A percentile compares a stretch with the other conserved stretches of the same genome.
Evolutionary conservation across 805 yeast genomes (phyloP).

Genomic region (Ogataea naganishii): DNA sequence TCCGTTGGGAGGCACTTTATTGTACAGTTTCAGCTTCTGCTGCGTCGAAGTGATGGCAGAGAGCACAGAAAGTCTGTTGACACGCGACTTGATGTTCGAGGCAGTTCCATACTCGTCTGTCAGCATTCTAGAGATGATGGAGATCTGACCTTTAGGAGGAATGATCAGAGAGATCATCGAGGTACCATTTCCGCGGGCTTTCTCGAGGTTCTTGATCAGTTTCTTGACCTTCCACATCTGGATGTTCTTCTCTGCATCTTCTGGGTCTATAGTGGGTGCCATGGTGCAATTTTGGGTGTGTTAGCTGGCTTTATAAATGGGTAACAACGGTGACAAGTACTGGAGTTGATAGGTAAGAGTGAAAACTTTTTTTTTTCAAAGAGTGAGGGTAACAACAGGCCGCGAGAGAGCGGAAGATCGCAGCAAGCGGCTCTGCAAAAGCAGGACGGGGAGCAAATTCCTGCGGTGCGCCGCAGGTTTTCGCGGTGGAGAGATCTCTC

Average conservation of each 20-base stretch:
- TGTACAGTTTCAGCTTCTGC: slow-evolving; percentile 87
- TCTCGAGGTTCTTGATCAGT: slow-evolving; percentile 77
- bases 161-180: slow-evolving; percentile 96
- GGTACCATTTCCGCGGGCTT: slow-evolving; percentile 97
- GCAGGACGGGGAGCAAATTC: no score
- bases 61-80: slow-evolving; percentile 87
- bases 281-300: slow-evolving; percentile 13
- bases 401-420: no score
- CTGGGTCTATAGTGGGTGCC: slow-evolving; percentile 40
- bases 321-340: no score
- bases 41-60: slow-evolving; percentile 98
- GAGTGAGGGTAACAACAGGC: no score
- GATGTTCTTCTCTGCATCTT: slow-evolving; percentile 93
- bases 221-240: slow-evolving; percentile 99
- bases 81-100: slow-evolving; percentile 95
- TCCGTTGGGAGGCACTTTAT: slow-evolving; percentile 88
- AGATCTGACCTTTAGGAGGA: slow-evolving; percentile 92
- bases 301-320: no score
- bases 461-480: no score
- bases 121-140: slow-evolving; percentile 81
- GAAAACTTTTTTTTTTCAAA: no score
- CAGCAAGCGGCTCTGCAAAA: no score
- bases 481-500: no score
- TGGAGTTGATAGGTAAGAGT: no score
- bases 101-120: slow-evolving; percentile 99